Evolutionary conservation across 1,139 yeast species (phyloP), one percentile per base, ranked within the genome.

Genomic region (Trichomonascaceae sp.): DNA sequence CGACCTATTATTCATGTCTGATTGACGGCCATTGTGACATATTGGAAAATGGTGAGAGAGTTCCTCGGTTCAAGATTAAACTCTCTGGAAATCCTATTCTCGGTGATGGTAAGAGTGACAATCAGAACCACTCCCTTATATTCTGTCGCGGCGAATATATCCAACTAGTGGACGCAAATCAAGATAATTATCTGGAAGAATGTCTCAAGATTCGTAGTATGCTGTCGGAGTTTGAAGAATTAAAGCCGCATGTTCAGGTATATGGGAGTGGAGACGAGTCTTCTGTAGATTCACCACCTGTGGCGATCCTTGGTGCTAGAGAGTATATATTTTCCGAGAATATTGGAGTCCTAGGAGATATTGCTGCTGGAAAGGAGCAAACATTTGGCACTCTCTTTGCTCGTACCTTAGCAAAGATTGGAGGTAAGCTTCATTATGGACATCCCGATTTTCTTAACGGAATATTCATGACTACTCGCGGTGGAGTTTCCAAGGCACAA

Each of bases 281-380:
- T 24, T 13, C 53, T 19, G 24, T 39, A 39, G 17, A 48, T 48
- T 4, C 54, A 43, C 51, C 65, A 3, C 89, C 91, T 0, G 90
- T 89, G 6, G 96, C 96, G 0, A 87, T 89, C 54, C 76, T 89
- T 38, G 96, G 96, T 0, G 93, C 96, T 0, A 76, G 96, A 61
- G 96, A 89, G 64, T 87, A 87, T 62, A 87, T 89, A 1, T 89
- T 89, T 64, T 86, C 95, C 0, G 96, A 88, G 66, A 85, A 85
- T 61, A 81, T 85, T 54, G 96, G 96, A 5, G 84, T 88, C 2
- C 71, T 89, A 20, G 96, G 96, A 1, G 96, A 89, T 69, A 84
- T 89, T 54, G 96, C 96, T 0, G 96, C 96, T 1, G 95, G 96
- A 0, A 89, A 89, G 64, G 96, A 89, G 64, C 96, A 89, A 66